Base-by-base conservation (phyloP, 2,329 filamentous ascomycete genomes). In the Xylariaceae sp. region DNA sequence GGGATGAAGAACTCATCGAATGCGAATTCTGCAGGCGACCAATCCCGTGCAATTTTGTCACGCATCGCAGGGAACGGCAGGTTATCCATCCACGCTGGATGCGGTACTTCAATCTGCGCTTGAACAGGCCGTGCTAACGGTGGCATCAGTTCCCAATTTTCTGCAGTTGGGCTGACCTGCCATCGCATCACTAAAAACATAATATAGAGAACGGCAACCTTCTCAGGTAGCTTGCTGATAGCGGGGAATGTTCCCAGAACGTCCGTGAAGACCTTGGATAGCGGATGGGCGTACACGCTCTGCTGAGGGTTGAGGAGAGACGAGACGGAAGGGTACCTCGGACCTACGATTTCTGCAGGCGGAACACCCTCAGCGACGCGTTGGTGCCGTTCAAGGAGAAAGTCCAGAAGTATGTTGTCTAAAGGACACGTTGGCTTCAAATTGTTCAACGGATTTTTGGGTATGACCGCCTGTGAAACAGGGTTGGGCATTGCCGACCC, bases 101-200 rank as follows among this genome's bases (percentile, higher is more conserved):
- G 90, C 0, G 82, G 70, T 0, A 71, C 77, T 47, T 81, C 76
- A 14, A 89, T 69, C 64, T 95, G 90, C 6, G 77, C 77, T 0
- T 80, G 75, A 1, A 78, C 73, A 1, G 90, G 90, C 0, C 77
- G 78, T 36, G 85, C 71, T 82, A 87, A 95, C 5, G 82, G 75
- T 0, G 90, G 90, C 11, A 96, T 71, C 4, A 86, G 78, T 19
- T 89, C 81, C 66, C 87, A 91, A 69, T 90, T 95, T 58, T 90
- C 86, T 52, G 78, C 77, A 0, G 88, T 89, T 0, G 90, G 89
- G 27, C 81, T 81, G 49, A 95, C 86, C 65, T 89, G 84, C 89
- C 90, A 96, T 39, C 86, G 81, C 85, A 94, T 89, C 55, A 90
- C 65, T 31, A 91, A 77, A 68, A 95, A 95, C 88, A 95, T 95